Conservation (phyloP, 495 filamentous ascomycete genomes). For the Podospora pseudocomata region DNA sequence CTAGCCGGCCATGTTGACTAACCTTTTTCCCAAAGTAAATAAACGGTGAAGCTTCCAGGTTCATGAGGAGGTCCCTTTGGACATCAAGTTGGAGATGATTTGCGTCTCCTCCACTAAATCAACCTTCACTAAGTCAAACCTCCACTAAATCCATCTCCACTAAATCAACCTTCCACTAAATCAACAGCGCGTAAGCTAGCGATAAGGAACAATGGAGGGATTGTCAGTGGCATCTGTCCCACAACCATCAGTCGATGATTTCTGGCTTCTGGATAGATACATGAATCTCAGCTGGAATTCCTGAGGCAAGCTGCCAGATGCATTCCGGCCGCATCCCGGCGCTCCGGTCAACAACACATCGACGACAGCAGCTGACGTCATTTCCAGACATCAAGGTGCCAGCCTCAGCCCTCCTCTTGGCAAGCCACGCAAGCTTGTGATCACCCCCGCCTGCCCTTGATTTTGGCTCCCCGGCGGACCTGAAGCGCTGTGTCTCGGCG, state of each 20-base stretch:
- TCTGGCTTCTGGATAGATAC: too few species aligned
- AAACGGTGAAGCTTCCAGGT: background rate
- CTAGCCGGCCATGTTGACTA: background rate
- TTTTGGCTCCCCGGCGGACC: background rate
- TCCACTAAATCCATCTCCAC: background rate
- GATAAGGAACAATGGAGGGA: background rate
- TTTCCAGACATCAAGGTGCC: background rate
- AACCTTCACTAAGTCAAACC: background rate
- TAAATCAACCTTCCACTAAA: background rate
- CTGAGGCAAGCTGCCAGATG: background rate
- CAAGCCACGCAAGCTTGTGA: background rate
- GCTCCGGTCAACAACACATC: background rate
- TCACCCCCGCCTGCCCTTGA: background rate
- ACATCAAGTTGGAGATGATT: background rate
- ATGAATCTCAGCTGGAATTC: too few species aligned
- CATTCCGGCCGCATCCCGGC: background rate
- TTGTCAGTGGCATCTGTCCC: too few species aligned
- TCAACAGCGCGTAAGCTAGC: too few species aligned
- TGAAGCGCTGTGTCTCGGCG: background rate
- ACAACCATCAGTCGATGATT: too few species aligned
- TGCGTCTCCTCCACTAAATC: background rate
- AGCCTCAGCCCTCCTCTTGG: background rate
- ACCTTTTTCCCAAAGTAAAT: background rate
- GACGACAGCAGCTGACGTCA: background rate
- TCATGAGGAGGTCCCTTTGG: background rate